Conservation (phyloP, 768 basidiomycete genomes). For the Clathrus columnatus region DNA sequence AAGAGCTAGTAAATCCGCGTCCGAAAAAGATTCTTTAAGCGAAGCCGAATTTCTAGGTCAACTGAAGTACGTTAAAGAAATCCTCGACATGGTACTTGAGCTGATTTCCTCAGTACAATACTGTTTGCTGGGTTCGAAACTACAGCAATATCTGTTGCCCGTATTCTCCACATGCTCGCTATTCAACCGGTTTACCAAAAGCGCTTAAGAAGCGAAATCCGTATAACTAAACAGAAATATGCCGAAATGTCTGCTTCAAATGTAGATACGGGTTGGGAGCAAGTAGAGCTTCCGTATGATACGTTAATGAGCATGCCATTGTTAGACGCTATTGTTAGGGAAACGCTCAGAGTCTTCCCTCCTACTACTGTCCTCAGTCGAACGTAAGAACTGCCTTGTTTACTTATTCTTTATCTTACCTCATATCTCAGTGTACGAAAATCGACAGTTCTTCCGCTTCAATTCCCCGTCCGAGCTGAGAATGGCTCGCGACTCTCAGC, state of each 20-base stretch:
- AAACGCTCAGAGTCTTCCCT: conserved; percentile 31
- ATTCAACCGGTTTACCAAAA: conserved; percentile 30
- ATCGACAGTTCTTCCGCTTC: conserved; percentile 35
- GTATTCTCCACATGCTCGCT: conserved; percentile 29
- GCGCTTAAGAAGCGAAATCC: conserved; percentile 27
- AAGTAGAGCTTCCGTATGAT: conserved; percentile 28
- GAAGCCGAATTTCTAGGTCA: conserved; percentile 35
- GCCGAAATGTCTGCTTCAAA: conserved; percentile 28
- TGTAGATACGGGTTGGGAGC: conserved; percentile 16
- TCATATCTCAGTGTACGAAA: conserved; percentile 23
- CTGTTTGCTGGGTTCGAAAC: conserved; percentile 38
- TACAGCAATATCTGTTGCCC: conserved; percentile 32
- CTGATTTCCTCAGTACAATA: conserved; percentile 23
- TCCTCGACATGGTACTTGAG: not conserved
- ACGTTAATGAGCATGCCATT: conserved; percentile 27
- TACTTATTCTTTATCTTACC: not conserved
- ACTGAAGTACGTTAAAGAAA: conserved; percentile 32
- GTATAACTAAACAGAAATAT: conserved; percentile 20
- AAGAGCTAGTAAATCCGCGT: conserved; percentile 29
- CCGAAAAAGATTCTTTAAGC: conserved; percentile 28
- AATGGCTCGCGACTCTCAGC: conserved; percentile 31
- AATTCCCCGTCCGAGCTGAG: conserved; percentile 26
- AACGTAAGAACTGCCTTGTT: conserved; percentile 15
- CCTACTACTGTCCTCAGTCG: conserved; percentile 16
- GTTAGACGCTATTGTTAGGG: conserved; percentile 31